phyloP scores from a whole-genome alignment of 768 basidiomycete species.

The Lactarius vividus region DNA sequence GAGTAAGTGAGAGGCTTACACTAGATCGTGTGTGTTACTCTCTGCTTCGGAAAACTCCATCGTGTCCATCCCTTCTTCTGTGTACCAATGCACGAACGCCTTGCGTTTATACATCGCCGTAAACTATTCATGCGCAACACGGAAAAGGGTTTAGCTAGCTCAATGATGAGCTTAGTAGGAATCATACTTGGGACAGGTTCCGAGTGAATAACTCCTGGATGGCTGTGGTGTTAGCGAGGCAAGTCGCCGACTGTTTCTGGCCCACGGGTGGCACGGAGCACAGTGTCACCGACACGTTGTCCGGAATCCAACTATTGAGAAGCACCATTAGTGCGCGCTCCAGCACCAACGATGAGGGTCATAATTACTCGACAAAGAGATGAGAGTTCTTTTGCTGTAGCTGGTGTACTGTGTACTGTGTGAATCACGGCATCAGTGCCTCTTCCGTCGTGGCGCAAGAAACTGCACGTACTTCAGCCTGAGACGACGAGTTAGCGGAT shows the following conservation, averaged over 20 bases:
- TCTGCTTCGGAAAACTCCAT: slow-evolving; percentile 88
- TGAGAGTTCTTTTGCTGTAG: slow-evolving; percentile 73
- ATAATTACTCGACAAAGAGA: slow-evolving; percentile 74
- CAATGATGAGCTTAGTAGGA: not conserved
- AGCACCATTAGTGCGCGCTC: not conserved
- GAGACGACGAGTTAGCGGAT: slow-evolving; percentile 30
- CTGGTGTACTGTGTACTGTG: slow-evolving; percentile 70
- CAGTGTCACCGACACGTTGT: slow-evolving; percentile 82
- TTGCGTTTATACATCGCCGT: slow-evolving; percentile 75
- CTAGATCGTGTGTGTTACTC: slow-evolving; percentile 75
- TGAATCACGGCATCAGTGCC: slow-evolving; percentile 18
- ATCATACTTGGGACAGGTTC: slow-evolving; percentile 53
- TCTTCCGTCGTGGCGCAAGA: slow-evolving; percentile 9
- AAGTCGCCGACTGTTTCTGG: slow-evolving; percentile 67
- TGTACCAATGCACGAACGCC: slow-evolving; percentile 92
- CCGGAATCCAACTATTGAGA: slow-evolving; percentile 77
- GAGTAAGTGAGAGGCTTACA: slow-evolving; percentile 48
- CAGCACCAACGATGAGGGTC: not conserved
- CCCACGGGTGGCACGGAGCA: slow-evolving; percentile 84
- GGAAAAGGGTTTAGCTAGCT: not conserved
- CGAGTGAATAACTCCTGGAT: slow-evolving; percentile 87
- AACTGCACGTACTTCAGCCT: slow-evolving; percentile 33
- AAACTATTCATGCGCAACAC: slow-evolving; percentile 48
- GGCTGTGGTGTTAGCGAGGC: slow-evolving; percentile 73
- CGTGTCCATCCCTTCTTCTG: slow-evolving; percentile 86